Percentiles rank a stretch among this genome's conserved stretches.
phyloP scores from a whole-genome alignment of 257 asterid species.

The Nyctanthes arbortristis region DNA sequence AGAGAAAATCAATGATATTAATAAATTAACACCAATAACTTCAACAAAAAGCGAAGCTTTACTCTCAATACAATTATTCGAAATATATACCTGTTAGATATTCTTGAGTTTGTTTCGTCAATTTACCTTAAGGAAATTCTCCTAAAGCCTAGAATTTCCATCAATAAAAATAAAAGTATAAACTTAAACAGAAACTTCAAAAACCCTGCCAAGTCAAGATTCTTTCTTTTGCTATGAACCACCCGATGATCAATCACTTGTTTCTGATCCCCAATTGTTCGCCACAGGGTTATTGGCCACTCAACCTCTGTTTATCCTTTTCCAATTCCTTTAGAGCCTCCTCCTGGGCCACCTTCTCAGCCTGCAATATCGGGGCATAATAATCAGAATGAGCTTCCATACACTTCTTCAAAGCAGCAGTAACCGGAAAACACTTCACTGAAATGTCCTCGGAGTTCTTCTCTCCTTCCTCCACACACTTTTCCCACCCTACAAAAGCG shows the following conservation, averaged over 20 bases:
- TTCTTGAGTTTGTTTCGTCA: constrained; percentile 13
- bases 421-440: constrained; percentile 59
- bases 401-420: constrained; percentile 62
- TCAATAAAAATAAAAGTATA: constrained; percentile 13
- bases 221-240: constrained; percentile 29
- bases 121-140: constrained; percentile 28
- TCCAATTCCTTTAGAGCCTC: constrained; percentile 53
- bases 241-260: constrained; percentile 19
- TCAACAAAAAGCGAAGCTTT: constrained; percentile 8
- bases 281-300: constrained; percentile 9
- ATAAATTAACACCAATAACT: constrained; percentile 12
- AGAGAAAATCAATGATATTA: background rate
- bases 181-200: constrained; percentile 11
- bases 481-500: constrained; percentile 63
- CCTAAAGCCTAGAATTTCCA: constrained; percentile 20
- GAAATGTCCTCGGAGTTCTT: constrained; percentile 57
- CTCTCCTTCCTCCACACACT: constrained; percentile 73
- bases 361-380: constrained; percentile 66
- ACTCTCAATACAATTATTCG: constrained; percentile 35
- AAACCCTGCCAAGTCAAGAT: constrained; percentile 20
- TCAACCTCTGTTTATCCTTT: constrained; percentile 35
- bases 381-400: constrained; percentile 79
- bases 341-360: constrained; percentile 63
- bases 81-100: constrained; percentile 23
- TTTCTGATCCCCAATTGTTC: constrained; percentile 12